These are phyloP conservation scores for Rhazya stricta DNA, from an alignment of 257 asterid genomes.

Conservation along the genomic window DNA sequence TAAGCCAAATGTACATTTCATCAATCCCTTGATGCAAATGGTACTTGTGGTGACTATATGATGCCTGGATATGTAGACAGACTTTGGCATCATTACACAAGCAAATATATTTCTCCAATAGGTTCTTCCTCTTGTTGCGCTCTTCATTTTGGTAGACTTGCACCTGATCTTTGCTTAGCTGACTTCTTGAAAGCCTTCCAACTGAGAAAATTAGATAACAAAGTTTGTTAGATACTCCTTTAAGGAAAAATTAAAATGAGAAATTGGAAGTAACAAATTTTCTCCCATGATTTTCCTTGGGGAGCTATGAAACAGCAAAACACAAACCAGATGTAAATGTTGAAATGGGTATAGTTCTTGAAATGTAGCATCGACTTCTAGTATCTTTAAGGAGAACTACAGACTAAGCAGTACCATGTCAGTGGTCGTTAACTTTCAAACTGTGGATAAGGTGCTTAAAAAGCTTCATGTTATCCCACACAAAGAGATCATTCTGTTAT, in stretches of 20 bases:
- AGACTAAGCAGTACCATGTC: neutral
- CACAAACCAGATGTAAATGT: neutral
- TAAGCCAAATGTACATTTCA: slow-evolving; percentile 7
- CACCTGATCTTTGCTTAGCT: slow-evolving; percentile 56
- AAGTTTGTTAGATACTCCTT: neutral
- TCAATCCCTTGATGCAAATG: neutral
- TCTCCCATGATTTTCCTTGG: neutral
- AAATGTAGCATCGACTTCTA: neutral
- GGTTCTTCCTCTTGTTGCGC: slow-evolving; percentile 50
- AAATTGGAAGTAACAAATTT: neutral
- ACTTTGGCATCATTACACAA: slow-evolving; percentile 65
- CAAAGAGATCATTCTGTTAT: neutral
- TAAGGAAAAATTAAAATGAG: neutral
- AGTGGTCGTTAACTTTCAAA: neutral
- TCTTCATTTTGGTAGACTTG: slow-evolving; percentile 61
- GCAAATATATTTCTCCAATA: slow-evolving; percentile 53
- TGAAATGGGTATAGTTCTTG: neutral
- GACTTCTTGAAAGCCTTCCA: slow-evolving; percentile 76
- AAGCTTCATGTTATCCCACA: neutral
- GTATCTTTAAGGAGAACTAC: too few relatives aligned
- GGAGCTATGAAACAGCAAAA: neutral
- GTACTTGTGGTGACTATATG: neutral
- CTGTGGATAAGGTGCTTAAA: neutral
- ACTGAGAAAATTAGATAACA: slow-evolving; percentile 30
- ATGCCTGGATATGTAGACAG: neutral